A percentile compares a stretch with the other conserved stretches of the same genome.
These are phyloP conservation scores for Rhodamnia argentea DNA, from an alignment of 345 rosid genomes.

Conservation along the genomic window DNA sequence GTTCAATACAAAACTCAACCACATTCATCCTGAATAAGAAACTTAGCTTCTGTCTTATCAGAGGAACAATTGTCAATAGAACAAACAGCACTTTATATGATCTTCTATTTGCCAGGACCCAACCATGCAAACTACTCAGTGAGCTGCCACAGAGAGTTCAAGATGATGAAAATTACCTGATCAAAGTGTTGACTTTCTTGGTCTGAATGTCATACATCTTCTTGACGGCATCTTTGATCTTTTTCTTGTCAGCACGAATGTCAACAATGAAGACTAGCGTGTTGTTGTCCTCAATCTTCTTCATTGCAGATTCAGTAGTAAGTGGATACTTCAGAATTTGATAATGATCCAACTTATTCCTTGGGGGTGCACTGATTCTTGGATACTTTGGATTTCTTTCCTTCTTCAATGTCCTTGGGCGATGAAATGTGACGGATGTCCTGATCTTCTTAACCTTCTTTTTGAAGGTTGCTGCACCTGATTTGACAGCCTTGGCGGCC, in stretches of 20 bases:
- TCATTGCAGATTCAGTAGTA: conserved; percentile 68
- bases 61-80: neutral
- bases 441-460: conserved; percentile 51
- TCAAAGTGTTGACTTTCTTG: conserved; percentile 56
- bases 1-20: neutral
- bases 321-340: conserved; percentile 56
- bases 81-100: neutral
- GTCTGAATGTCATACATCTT: conserved; percentile 59
- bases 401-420: conserved; percentile 51
- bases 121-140: neutral
- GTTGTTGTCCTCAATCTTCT: conserved; percentile 62
- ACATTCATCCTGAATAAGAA: neutral
- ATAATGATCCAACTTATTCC: conserved; percentile 61
- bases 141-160: neutral
- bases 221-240: conserved; percentile 58
- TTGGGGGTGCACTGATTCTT: conserved; percentile 50
- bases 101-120: neutral
- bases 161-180: conserved; percentile 27
- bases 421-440: conserved; percentile 52
- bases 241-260: conserved; percentile 54
- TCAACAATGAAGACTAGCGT: conserved; percentile 66
- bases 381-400: conserved; percentile 55
- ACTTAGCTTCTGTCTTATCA: neutral
- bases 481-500: conserved; percentile 58
- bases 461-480: conserved; percentile 43